Evolutionary conservation across 345 rosid species (phyloP), one percentile per base, ranked within the genome.

Genomic region (Citrus inodora): DNA sequence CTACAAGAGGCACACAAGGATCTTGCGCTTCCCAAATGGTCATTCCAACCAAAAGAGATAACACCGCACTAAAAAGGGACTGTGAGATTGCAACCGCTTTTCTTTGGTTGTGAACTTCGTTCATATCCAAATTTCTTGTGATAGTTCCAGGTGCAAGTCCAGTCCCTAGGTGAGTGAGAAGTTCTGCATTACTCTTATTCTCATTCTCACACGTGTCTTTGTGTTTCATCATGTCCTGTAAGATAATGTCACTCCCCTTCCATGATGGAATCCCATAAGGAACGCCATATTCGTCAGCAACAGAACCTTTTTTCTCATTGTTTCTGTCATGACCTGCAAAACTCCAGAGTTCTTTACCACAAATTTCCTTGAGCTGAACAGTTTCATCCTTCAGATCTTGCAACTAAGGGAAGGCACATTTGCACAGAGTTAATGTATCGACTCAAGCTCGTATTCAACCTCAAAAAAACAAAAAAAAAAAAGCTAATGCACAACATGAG

Each of bases 1-100:
- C 81, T 85, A 92, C 92, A 24, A 96, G 94, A 7, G 97, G 95
- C 81, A 89, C 85, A 72, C 95, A 90, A n/a, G 91, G 83, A 67
- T 90, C 94, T 71, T 75, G 74, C 1, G 92, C 92, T 84, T 86
- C 83, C 89, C 91, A 91, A 17, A 91, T 80, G 32, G 89, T 90
- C 76, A 90, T 71, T 55, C 92, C 94, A 21, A 95, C 95, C 73
- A 90, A 79, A 24, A 92, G 78, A 7, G 97, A 90, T 1, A 93
- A 81, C 58, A 85, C 30, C 5, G 88, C 91, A 56, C 97, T 91
- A 65, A 93, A 91, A 53, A 92, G 46, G 28, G 90, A 86, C 78
- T 90, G 92, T 2, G 81, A 83, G 72, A 93, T 66, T 1, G 93
- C 98, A 56, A 83, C 70, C n/a, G 72, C 84, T 69, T 90, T 87